These are phyloP conservation scores for Auriscalpium vulgare DNA, from an alignment of 768 basidiomycete genomes.

Conservation along the genomic window DNA sequence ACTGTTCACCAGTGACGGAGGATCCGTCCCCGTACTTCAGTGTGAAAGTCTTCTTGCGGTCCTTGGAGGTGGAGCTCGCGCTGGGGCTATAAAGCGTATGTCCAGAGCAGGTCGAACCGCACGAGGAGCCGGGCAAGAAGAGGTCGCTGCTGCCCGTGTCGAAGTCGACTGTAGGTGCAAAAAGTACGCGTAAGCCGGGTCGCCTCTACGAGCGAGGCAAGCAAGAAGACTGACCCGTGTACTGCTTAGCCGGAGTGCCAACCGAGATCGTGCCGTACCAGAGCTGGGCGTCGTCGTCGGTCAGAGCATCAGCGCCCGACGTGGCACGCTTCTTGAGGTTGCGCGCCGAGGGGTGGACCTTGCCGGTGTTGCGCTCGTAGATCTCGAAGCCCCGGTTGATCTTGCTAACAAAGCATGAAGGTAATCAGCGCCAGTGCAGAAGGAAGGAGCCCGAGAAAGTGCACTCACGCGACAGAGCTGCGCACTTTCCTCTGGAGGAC, in stretches of 20 bases:
- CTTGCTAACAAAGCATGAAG: neutral
- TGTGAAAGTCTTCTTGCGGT: neutral
- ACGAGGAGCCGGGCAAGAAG: neutral
- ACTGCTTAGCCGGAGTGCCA: slow-evolving; percentile 1
- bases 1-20: neutral
- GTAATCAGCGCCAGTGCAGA: too few species aligned
- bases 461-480: too few species aligned
- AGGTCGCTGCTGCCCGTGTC: neutral
- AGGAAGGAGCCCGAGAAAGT: too few species aligned
- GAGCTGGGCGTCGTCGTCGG: neutral
- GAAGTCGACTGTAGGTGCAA: neutral
- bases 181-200: too few species aligned
- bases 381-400: neutral
- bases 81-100: neutral
- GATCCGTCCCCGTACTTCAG: neutral
- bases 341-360: neutral
- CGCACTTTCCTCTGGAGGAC: too few species aligned
- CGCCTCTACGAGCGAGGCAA: too few species aligned
- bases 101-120: neutral
- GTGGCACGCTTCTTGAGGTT: neutral
- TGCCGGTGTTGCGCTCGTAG: slow-evolving; percentile 3
- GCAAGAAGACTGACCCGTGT: neutral
- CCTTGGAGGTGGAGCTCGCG: neutral
- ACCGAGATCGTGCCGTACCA: slow-evolving; percentile 8
- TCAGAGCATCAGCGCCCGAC: neutral